A percentile compares a stretch with the other conserved stretches of the same genome.
Conservation (phyloP, 495 filamentous ascomycete genomes). For the Articulospora tetracladia region DNA sequence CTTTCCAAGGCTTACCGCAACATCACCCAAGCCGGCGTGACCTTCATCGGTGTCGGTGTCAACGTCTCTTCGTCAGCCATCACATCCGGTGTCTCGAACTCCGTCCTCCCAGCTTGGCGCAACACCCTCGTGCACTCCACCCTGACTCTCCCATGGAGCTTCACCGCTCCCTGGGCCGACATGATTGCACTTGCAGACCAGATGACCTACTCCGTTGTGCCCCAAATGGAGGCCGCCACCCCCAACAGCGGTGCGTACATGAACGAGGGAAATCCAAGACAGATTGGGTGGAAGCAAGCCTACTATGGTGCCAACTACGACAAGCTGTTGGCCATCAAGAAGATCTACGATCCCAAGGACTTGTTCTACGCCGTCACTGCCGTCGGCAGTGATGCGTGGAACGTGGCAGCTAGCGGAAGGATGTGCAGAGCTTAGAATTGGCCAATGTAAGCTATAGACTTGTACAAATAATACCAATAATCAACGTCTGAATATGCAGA, state of each 20-base stretch:
- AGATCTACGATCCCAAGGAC: conserved; percentile 51
- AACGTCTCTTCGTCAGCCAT: conserved; percentile 21
- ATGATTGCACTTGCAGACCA: conserved; percentile 27
- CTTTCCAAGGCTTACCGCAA: conserved; percentile 35
- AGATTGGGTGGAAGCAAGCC: conserved; percentile 46
- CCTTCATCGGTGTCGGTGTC: conserved; percentile 36
- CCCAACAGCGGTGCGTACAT: conserved; percentile 39
- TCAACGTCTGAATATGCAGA: no score
- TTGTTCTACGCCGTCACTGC: conserved; percentile 56
- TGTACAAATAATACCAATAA: no score
- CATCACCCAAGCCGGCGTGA: conserved; percentile 41
- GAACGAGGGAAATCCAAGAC: conserved; percentile 42
- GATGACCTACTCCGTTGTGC: conserved; percentile 34
- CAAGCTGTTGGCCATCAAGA: conserved; percentile 42
- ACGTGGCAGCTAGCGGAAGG: conserved; percentile 14
- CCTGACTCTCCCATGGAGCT: conserved; percentile 35
- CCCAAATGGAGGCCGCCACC: conserved; percentile 32
- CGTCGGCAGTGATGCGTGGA: conserved; percentile 61
- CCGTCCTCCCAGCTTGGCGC: conserved; percentile 57
- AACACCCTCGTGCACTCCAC: conserved; percentile 36
- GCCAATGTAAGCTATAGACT: no score
- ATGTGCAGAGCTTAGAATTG: conserved; percentile 8
- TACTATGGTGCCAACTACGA: conserved; percentile 51
- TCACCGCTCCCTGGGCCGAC: conserved; percentile 27
- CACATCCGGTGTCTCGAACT: conserved; percentile 38